Evolutionary conservation across 139 green algal genomes (phyloP).

Genomic region (Micractinium conductrix): DNA sequence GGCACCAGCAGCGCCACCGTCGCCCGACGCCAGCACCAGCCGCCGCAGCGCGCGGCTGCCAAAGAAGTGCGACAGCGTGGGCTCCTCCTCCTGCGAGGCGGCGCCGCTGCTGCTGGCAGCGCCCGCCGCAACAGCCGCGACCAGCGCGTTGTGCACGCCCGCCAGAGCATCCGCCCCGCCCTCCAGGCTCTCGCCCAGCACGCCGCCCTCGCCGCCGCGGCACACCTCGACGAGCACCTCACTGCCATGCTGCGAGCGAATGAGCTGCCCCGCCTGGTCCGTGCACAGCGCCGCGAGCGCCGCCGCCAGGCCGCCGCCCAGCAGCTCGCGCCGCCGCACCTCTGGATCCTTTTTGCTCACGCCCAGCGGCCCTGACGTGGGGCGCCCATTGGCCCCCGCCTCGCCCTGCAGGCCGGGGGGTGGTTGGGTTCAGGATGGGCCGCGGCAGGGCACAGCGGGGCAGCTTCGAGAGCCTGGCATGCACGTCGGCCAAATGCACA

Average conservation of each 20-base stretch:
- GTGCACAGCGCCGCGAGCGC: conserved; percentile 50
- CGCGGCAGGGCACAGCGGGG: too few species aligned
- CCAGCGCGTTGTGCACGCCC: conserved; percentile 62
- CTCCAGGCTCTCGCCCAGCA: conserved; percentile 54
- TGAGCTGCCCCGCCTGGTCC: conserved; percentile 40
- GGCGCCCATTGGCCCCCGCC: background rate
- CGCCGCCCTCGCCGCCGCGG: conserved; percentile 59
- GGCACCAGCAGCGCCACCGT: conserved; percentile 25
- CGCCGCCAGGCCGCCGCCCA: conserved; percentile 62
- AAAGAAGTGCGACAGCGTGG: conserved; percentile 63
- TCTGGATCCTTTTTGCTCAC: conserved; percentile 80
- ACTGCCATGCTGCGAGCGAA: conserved; percentile 57
- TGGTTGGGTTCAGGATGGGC: background rate
- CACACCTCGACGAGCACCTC: conserved; percentile 72
- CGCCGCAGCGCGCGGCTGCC: conserved; percentile 64
- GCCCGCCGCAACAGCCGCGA: conserved; percentile 37
- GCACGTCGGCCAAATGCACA: too few species aligned
- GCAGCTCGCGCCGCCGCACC: conserved; percentile 70
- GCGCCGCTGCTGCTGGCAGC: background rate
- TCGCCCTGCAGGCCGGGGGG: background rate
- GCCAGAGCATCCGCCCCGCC: conserved; percentile 43
- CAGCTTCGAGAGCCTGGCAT: background rate
- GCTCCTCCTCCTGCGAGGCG: background rate
- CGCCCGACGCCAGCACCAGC: conserved; percentile 54
- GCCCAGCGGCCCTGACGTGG: conserved; percentile 55